Evolutionary conservation across 1,139 yeast genomes (phyloP), one percentile per base, ranked within the genome.

Genomic region (Nadsonia starkeyi-henricii): DNA sequence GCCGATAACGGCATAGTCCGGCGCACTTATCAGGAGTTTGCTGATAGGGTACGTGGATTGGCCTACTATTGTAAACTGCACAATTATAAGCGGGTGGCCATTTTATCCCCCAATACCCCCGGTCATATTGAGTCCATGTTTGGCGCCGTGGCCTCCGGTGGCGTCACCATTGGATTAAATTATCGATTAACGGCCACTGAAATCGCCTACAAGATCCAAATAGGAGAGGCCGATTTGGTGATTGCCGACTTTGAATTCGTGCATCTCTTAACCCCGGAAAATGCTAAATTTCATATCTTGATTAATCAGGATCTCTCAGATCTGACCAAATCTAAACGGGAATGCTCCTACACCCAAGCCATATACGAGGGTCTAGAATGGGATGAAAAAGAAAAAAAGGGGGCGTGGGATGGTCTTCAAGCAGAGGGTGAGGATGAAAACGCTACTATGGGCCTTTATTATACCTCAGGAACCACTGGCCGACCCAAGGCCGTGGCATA

Each of bases 401-500:
- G 26, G 13, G 58, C 59, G 26, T 59, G 62, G 60, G 55, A 50
- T 2, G 61, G 53, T 15, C 53, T 61, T 26, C 54, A 57, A 41
- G 54, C 57, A 30, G 61, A 62, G 28, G 49, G 57, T 47, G 53
- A 53, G n/a, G 63, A 62, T 41, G 70, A 66, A 47, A 54, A 62
- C 48, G 52, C 55, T 12, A 47, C 60, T 15, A 45, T 64, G 30
- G 66, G 66, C 4, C 57, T 65, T 20, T 64, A 60, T 50, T 84
- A 81, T 65, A 83, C 93, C 3, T 77, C 85, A 2, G 89, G 91
- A 30, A 80, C 89, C 26, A 81, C 89, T 2, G 88, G 88, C n/a
- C 63, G 69, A 47, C 89, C 91, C 18, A 82, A 82, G 61, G 91
- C 86, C 36, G 89, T 81, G 7, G 78, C 76, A 48, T 72, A 79